Percentiles rank a stretch among this genome's conserved stretches.
Conservation (phyloP, 495 filamentous ascomycete species). For the Aspergillus carlsbadensis region DNA sequence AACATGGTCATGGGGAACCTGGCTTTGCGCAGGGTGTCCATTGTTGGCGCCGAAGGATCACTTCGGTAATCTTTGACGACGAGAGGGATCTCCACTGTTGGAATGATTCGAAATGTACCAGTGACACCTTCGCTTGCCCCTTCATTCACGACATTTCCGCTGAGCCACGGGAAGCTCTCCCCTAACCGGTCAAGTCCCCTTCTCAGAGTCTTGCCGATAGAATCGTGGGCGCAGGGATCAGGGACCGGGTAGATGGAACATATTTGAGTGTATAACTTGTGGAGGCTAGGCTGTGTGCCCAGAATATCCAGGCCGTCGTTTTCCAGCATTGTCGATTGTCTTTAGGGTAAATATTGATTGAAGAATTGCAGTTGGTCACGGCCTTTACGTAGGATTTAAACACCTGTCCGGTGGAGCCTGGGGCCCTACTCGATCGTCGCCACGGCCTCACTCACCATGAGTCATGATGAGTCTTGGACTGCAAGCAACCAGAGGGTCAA, state of each 20-base stretch:
- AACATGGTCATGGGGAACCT: slow-evolving; percentile 54
- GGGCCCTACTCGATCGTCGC: no score
- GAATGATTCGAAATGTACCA: slow-evolving; percentile 43
- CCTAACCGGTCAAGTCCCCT: slow-evolving; percentile 37
- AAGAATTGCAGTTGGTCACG: no score
- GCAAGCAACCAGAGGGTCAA: no score
- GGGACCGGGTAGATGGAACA: slow-evolving; percentile 34
- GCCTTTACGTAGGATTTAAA: no score
- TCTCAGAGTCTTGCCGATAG: slow-evolving; percentile 32
- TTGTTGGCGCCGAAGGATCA: slow-evolving; percentile 36
- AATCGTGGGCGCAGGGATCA: slow-evolving; percentile 22
- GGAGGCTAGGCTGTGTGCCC: no score
- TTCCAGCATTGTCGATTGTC: no score
- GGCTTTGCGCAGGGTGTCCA: slow-evolving; percentile 37
- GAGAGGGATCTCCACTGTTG: slow-evolving; percentile 33
- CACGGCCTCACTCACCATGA: no score
- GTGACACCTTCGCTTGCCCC: slow-evolving; percentile 30
- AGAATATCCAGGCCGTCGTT: no score
- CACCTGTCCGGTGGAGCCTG: no score
- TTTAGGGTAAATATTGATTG: no score
- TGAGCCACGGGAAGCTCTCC: slow-evolving; percentile 51
- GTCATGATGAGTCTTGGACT: no score
- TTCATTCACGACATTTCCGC: slow-evolving; percentile 51
- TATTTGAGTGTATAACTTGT: slow-evolving; percentile 55
- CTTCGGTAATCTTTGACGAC: slow-evolving; percentile 38